A percentile compares a stretch with the other conserved stretches of the same genome.
Evolutionary conservation across 768 basidiomycete species (phyloP).

Genomic region (Dacryopinax spathularia): DNA sequence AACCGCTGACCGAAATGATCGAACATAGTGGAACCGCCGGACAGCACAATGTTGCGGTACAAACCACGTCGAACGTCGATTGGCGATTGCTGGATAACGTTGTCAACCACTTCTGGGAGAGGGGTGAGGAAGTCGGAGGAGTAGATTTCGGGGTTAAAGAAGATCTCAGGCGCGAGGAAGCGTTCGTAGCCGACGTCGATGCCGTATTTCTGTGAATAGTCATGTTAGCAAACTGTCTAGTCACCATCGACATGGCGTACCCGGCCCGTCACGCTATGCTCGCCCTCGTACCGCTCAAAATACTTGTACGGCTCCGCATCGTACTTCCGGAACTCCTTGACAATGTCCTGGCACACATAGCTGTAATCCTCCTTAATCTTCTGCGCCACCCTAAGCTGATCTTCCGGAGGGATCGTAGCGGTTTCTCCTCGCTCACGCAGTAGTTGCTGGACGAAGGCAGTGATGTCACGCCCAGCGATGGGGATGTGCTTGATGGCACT

Average conservation of each 20-base stretch:
- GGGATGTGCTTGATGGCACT: constrained; percentile 98
- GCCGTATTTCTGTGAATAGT: constrained; percentile 60
- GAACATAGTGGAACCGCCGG: constrained; percentile 98
- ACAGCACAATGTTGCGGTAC: constrained; percentile 95
- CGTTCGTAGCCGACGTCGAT: constrained; percentile 96
- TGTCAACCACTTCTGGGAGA: constrained; percentile 88
- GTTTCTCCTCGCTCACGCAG: constrained; percentile 92
- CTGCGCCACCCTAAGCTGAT: constrained; percentile 78
- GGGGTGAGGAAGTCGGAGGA: constrained; percentile 96
- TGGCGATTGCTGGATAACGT: constrained; percentile 87
- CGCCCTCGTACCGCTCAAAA: constrained; percentile 86
- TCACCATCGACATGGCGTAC: constrained; percentile 31
- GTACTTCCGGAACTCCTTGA: constrained; percentile 96
- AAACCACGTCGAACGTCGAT: constrained; percentile 94
- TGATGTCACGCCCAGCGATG: constrained; percentile 94
- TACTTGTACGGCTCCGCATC: constrained; percentile 90
- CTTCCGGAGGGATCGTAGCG: constrained; percentile 81
- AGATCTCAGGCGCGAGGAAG: constrained; percentile 97
- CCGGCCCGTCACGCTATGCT: constrained; percentile 82
- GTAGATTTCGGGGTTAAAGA: constrained; percentile 98
- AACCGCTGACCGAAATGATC: constrained; percentile 95
- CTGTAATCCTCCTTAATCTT: constrained; percentile 97
- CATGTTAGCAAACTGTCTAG: not conserved
- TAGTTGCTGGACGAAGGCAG: constrained; percentile 88
- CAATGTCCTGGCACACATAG: constrained; percentile 97